Percentiles rank a stretch among this genome's conserved stretches.
Conservation (phyloP, 1,284 basidiomycete genomes). For the Hortiboletus rubellus region DNA sequence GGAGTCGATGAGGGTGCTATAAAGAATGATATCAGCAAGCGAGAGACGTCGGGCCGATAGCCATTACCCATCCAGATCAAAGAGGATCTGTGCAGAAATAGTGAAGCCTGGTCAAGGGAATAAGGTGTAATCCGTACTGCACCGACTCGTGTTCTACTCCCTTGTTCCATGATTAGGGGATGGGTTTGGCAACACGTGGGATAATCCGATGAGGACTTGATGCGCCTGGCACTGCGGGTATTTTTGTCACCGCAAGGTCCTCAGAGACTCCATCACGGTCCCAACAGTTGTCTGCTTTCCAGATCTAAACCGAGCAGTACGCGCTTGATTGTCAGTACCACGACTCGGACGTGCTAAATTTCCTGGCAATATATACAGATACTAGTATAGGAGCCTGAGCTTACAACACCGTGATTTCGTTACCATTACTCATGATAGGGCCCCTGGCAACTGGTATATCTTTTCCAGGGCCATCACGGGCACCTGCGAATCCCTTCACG, state of each 20-base stretch:
- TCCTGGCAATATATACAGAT: no score
- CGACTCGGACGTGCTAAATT: background rate
- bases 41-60: background rate
- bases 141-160: constrained; percentile 14
- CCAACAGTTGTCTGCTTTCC: background rate
- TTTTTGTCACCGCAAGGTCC: background rate
- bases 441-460: no score
- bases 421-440: no score
- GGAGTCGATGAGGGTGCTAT: constrained; percentile 68
- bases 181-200: background rate
- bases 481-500: no score
- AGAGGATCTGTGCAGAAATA: constrained; percentile 49
- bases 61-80: constrained; percentile 69
- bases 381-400: no score
- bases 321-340: background rate
- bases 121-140: constrained; percentile 22
- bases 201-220: no score
- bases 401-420: no score
- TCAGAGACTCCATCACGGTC: background rate
- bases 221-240: no score
- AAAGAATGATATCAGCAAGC: constrained; percentile 7
- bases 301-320: background rate
- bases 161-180: constrained; percentile 18
- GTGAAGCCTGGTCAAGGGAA: constrained; percentile 5
- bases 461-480: no score